Conservation (phyloP, 2,329 filamentous ascomycete genomes). For the Phaeosphaeria sp. region DNA sequence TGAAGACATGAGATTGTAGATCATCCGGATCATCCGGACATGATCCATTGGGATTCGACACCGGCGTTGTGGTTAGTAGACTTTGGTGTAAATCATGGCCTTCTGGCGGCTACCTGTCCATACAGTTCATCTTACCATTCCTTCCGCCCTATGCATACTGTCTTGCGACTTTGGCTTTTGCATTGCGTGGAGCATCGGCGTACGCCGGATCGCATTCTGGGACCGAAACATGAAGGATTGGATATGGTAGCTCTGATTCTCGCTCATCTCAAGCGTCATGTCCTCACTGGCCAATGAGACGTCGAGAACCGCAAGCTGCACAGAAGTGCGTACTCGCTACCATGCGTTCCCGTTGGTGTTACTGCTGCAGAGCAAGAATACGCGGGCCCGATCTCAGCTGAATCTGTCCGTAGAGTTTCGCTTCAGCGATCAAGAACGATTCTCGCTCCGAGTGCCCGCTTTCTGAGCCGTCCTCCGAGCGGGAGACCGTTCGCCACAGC, state of each 20-base stretch:
- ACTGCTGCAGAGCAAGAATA: slow-evolving; percentile 23
- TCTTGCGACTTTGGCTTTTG: background rate
- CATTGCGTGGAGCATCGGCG: background rate
- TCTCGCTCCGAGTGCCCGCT: background rate
- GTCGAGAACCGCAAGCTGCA: background rate
- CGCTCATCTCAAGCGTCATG: background rate
- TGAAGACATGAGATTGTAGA: too few species aligned
- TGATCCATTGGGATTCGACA: too few species aligned
- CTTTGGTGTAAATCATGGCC: background rate
- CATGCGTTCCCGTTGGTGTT: slow-evolving; percentile 27
- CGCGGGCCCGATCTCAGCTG: slow-evolving; percentile 16
- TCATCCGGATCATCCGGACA: too few species aligned
- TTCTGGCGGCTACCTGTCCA: background rate
- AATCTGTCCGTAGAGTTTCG: slow-evolving; percentile 1
- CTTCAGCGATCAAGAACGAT: background rate
- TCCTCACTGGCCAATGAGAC: slow-evolving; percentile 1
- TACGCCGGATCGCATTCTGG: background rate
- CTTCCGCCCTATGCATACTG: background rate
- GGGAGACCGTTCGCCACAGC: background rate
- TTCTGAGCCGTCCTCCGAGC: background rate
- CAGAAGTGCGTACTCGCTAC: slow-evolving; percentile 24
- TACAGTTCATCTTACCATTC: background rate
- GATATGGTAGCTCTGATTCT: background rate
- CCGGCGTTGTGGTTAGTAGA: too few species aligned
- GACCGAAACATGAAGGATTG: background rate